A percentile compares a stretch with the other conserved stretches of the same genome.
Evolutionary conservation across 2,329 filamentous ascomycete genomes (phyloP).

Genomic region (Ascosphaera pollenicola): DNA sequence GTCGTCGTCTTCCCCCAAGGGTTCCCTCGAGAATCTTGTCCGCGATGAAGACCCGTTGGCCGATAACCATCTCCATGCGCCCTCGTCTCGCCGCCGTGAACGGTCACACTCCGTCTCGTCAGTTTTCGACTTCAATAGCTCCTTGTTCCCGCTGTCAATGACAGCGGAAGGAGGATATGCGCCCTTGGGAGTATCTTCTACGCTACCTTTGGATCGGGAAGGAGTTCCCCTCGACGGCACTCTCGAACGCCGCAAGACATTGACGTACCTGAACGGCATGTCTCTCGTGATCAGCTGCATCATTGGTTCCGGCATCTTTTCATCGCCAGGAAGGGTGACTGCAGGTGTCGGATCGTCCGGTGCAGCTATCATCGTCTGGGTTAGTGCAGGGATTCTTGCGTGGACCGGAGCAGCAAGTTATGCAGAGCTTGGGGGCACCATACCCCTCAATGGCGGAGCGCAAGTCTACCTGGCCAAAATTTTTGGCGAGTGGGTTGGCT

Average conservation of each 20-base stretch:
- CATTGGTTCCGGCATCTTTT: slow-evolving; percentile 93
- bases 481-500: slow-evolving; percentile 79
- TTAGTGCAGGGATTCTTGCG: slow-evolving; percentile 70
- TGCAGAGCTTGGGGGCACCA: slow-evolving; percentile 85
- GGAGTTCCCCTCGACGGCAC: slow-evolving; percentile 49
- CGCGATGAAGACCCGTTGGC: slow-evolving; percentile 46
- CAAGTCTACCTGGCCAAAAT: slow-evolving; percentile 93
- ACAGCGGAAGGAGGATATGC: slow-evolving; percentile 56
- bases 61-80: slow-evolving; percentile 24
- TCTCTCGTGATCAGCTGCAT: slow-evolving; percentile 81
- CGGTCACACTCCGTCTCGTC: slow-evolving; percentile 81
- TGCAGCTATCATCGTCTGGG: slow-evolving; percentile 77
- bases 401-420: slow-evolving; percentile 95
- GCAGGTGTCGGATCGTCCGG: slow-evolving; percentile 77
- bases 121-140: slow-evolving; percentile 86
- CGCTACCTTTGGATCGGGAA: slow-evolving; percentile 28
- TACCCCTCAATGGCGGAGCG: slow-evolving; percentile 81
- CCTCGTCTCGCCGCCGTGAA: slow-evolving; percentile 23
- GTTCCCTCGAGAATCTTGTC: slow-evolving; percentile 51
- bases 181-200: slow-evolving; percentile 56
- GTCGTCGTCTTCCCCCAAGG: slow-evolving; percentile 60
- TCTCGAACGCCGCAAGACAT: slow-evolving; percentile 81
- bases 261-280: slow-evolving; percentile 86
- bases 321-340: slow-evolving; percentile 81
- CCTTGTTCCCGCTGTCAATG: slow-evolving; percentile 77